Conservation (phyloP, 2,329 filamentous ascomycete genomes). For the Pseudopithomyces chartarum region DNA sequence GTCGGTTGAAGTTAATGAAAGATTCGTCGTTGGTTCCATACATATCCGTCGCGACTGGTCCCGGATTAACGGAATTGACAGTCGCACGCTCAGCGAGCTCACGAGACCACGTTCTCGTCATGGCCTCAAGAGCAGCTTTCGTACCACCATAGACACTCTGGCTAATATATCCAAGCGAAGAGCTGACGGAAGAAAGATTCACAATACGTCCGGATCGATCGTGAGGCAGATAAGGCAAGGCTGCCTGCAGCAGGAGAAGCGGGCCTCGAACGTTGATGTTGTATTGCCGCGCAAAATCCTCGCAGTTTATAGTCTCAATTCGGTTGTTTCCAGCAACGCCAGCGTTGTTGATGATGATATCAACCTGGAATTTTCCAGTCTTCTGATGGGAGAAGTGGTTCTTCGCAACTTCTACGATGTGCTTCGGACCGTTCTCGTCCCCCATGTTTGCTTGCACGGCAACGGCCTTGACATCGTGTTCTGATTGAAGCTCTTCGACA, state of each 20-base stretch:
- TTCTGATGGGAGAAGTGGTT: slow-evolving; percentile 62
- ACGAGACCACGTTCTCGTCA: slow-evolving; percentile 71
- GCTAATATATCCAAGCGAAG: slow-evolving; percentile 61
- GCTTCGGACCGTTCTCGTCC: slow-evolving; percentile 62
- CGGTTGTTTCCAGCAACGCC: slow-evolving; percentile 69
- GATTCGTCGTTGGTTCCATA: slow-evolving; percentile 60
- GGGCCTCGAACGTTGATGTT: slow-evolving; percentile 83
- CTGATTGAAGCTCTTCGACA: slow-evolving; percentile 58
- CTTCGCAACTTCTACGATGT: slow-evolving; percentile 64
- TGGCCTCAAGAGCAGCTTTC: slow-evolving; percentile 69
- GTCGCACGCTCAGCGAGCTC: slow-evolving; percentile 66
- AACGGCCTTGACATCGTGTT: slow-evolving; percentile 65
- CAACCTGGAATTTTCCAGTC: slow-evolving; percentile 67
- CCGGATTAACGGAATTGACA: slow-evolving; percentile 70
- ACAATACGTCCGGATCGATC: slow-evolving; percentile 71
- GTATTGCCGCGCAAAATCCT: slow-evolving; percentile 74
- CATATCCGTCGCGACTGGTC: slow-evolving; percentile 68
- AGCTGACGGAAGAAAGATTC: slow-evolving; percentile 64
- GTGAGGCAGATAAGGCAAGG: slow-evolving; percentile 68
- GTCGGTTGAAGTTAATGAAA: slow-evolving; percentile 64
- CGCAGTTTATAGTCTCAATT: slow-evolving; percentile 64
- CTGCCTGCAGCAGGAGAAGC: slow-evolving; percentile 76
- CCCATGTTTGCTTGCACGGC: slow-evolving; percentile 74
- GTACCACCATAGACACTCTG: slow-evolving; percentile 69
- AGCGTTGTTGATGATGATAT: slow-evolving; percentile 89